These are phyloP conservation scores for Hymenoscyphus albidus DNA, from an alignment of 2,329 filamentous ascomycete species.

Conservation along the genomic window DNA sequence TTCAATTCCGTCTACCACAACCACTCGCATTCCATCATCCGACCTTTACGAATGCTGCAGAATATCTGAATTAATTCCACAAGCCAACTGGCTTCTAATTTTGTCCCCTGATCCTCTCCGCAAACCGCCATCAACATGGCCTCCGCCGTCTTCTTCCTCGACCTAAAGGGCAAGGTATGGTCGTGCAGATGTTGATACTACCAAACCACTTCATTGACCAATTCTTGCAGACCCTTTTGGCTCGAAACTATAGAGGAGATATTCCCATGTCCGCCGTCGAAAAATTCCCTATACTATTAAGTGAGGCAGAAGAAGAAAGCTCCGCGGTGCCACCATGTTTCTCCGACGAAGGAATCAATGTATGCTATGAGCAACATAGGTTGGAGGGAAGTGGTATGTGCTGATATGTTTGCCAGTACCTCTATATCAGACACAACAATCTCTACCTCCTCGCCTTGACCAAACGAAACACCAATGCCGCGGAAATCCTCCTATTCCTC, in stretches of 20 bases:
- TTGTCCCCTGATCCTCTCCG: conserved; percentile 4
- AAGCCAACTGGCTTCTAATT: conserved; percentile 20
- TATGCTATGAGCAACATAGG: conserved; percentile 41
- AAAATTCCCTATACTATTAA: conserved; percentile 92
- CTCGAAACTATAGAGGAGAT: conserved; percentile 96
- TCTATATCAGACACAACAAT: conserved; percentile 99
- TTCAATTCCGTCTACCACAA: background rate
- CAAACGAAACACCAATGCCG: conserved; percentile 98
- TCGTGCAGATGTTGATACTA: conserved; percentile 10
- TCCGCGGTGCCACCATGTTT: conserved; percentile 97
- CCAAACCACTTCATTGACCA: conserved; percentile 23
- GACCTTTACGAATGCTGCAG: conserved; percentile 24
- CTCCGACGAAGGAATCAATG: conserved; percentile 97
- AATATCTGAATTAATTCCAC: conserved; percentile 12
- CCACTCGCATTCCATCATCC: conserved; percentile 11
- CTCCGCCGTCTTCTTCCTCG: conserved; percentile 96
- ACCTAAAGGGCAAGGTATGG: conserved; percentile 97
- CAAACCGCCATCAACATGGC: conserved; percentile 60
- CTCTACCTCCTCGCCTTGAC: conserved; percentile 96
- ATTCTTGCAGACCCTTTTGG: conserved; percentile 76
- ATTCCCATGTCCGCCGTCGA: conserved; percentile 99
- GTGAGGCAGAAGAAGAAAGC: conserved; percentile 98
- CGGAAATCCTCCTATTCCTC: conserved; percentile 95
- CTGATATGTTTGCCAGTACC: conserved; percentile 58
- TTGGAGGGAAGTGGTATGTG: background rate